Evolutionary conservation across 257 asterid species (phyloP), one percentile per base, ranked within the genome.

Genomic region (Nicotiana benthamiana): DNA sequence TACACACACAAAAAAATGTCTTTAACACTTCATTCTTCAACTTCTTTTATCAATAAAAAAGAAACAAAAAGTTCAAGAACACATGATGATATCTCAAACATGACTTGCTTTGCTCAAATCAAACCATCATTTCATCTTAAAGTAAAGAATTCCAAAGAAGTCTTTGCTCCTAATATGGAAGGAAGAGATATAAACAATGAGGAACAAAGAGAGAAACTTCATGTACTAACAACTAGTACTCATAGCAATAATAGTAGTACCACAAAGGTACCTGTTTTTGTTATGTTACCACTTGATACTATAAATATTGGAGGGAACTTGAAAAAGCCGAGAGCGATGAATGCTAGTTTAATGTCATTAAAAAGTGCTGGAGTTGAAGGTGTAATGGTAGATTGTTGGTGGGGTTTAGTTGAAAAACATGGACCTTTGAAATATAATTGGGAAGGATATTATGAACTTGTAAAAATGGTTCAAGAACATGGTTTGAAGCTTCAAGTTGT

Each of bases 321-420:
- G 86, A 92, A 90, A 86, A 93, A 89, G 82, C 90, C 96, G 36
- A 77, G 90, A 75, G 93, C 97, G 0, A 95, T 93, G 97, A 80
- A 87, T 32, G 98, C 97, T n/a, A 92, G 98, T 82, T 84, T 95
- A 87, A 87, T 90, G 97, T 97, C 99, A 68, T 81, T 95, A 82
- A 93, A 90, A 88, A 89, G 90, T 79, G 92, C 92, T 8, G 99
- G 98, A 40, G 93, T 91, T 36, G 97, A 93, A 86, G 99, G 99
- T 11, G 93, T 95, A 5, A 93, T 93, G 99, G 97, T 95, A 9
- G 99, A 95, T 76, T 94, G 85, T 3, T 95, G 99, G 98, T 95
- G 99, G 99, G 98, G 97, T 18, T 82, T 95, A 83, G 97, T 93
- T 4, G 99, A 93, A 91, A 95, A 92, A 85, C 93, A 93, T 83